phyloP scores from a whole-genome alignment of 2,329 filamentous ascomycete genomes.

The Esteya vermicola region DNA sequence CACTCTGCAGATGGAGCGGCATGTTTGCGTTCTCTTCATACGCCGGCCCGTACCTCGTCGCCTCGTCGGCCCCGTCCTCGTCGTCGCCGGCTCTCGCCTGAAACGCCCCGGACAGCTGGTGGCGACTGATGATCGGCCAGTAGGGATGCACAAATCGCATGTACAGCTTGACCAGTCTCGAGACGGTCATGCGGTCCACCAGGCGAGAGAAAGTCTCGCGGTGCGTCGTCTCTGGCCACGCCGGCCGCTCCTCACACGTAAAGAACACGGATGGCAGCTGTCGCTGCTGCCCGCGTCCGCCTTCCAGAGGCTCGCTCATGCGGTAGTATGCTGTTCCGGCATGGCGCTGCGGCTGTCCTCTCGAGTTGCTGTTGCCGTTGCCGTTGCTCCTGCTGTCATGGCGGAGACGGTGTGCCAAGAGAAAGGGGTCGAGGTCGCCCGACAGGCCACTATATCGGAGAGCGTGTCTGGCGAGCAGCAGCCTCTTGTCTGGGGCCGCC shows the following conservation, averaged over 20 bases:
- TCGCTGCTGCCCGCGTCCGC: neutral
- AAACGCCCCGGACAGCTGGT: constrained; percentile 2
- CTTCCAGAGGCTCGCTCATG: neutral
- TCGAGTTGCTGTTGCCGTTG: too few species aligned
- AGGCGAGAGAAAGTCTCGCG: neutral
- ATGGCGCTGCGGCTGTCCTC: too few species aligned
- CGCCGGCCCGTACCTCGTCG: too few species aligned
- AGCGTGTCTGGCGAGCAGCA: too few species aligned
- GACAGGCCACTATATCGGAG: constrained; percentile 2
- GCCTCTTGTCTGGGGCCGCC: neutral
- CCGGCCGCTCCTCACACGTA: neutral
- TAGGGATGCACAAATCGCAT: constrained; percentile 1
- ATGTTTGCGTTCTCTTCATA: neutral
- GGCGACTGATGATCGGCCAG: constrained; percentile 1
- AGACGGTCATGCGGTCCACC: neutral
- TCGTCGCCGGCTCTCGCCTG: too few species aligned
- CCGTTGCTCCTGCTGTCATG: too few species aligned
- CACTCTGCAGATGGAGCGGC: constrained; percentile 1
- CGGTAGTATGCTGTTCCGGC: neutral
- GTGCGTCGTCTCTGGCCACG: neutral
- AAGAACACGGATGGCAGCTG: neutral
- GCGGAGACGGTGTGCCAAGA: neutral
- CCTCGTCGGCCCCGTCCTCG: neutral
- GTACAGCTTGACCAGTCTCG: neutral
- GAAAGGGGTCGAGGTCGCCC: constrained; percentile 3